Conservation (phyloP, 495 filamentous ascomycete species). For the Lentithecium fluviatile region DNA sequence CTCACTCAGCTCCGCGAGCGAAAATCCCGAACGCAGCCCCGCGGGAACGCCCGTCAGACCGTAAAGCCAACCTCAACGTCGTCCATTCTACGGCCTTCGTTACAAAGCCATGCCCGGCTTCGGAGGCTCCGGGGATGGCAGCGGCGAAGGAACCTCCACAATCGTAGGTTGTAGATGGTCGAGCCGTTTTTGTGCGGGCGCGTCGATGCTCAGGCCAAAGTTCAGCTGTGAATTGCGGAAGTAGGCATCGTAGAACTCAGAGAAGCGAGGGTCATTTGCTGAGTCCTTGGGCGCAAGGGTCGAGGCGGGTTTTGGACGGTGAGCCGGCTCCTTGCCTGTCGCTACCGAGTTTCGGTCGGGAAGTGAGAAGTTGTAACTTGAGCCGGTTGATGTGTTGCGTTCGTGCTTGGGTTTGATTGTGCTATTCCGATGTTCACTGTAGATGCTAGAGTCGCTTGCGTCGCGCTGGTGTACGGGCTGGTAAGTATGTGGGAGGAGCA, state of each 20-base stretch:
- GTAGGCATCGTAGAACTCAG: slow-evolving; percentile 37
- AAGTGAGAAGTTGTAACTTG: slow-evolving; percentile 25
- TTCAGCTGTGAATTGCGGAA: slow-evolving; percentile 31
- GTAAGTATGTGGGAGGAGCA: slow-evolving; percentile 20
- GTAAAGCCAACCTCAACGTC: not conserved
- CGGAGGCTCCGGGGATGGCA: slow-evolving; percentile 15
- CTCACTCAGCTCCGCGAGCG: too few relatives aligned
- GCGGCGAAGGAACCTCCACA: slow-evolving; percentile 29
- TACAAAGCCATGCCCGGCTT: slow-evolving; percentile 19
- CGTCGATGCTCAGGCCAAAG: slow-evolving; percentile 2
- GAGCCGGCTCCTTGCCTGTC: too few relatives aligned
- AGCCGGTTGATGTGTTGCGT: slow-evolving; percentile 10
- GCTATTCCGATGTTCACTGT: slow-evolving; percentile 20
- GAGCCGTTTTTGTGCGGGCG: slow-evolving; percentile 8
- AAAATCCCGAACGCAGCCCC: too few relatives aligned
- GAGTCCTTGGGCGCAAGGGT: slow-evolving; percentile 4
- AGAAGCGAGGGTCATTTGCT: slow-evolving; percentile 25
- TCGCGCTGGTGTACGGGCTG: slow-evolving; percentile 30
- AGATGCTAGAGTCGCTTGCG: slow-evolving; percentile 30
- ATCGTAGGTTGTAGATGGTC: slow-evolving; percentile 23
- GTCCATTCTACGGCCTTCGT: not conserved
- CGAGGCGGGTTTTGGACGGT: slow-evolving; percentile 1
- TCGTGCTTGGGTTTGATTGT: slow-evolving; percentile 8
- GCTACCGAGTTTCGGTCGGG: slow-evolving; percentile 10
- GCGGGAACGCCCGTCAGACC: not conserved